Percentiles rank a stretch among this genome's conserved stretches.
Conservation (phyloP, 352 stramenopile species). For the Phytophthora multivora region DNA sequence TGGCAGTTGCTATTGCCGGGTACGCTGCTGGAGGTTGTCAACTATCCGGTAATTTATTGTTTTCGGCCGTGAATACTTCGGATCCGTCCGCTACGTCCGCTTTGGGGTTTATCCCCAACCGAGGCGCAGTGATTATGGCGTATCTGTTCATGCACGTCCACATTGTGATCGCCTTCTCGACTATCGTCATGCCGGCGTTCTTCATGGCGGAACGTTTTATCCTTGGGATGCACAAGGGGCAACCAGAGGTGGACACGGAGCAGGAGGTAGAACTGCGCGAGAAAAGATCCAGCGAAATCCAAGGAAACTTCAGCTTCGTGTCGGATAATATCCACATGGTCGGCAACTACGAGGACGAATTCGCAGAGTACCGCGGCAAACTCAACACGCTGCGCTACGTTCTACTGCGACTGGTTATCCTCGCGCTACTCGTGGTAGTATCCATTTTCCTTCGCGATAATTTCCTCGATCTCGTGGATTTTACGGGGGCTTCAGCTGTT, state of each 20-base stretch:
- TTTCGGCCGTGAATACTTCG: conserved; percentile 36
- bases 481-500: conserved; percentile 49
- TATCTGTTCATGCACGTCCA: conserved; percentile 51
- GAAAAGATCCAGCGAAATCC: conserved; percentile 21
- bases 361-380: conserved; percentile 35
- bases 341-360: conserved; percentile 33
- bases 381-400: conserved; percentile 41
- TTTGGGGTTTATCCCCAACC: conserved; percentile 33
- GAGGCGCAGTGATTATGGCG: conserved; percentile 36
- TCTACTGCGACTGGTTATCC: conserved; percentile 35
- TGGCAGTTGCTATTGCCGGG: conserved; percentile 42
- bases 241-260: conserved; percentile 13
- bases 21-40: conserved; percentile 49
- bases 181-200: conserved; percentile 45
- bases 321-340: conserved; percentile 3
- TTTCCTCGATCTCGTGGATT: conserved; percentile 57
- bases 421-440: conserved; percentile 37
- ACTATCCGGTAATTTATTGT: conserved; percentile 47
- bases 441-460: conserved; percentile 46
- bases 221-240: conserved; percentile 44
- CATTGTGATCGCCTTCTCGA: conserved; percentile 55
- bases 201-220: conserved; percentile 49
- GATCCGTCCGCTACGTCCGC: conserved; percentile 25
- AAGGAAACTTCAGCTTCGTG: conserved; percentile 19
- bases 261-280: conserved; percentile 22